Evolutionary conservation across 2,329 filamentous ascomycete species (phyloP).

Genomic region (Hypoxylon sp.): DNA sequence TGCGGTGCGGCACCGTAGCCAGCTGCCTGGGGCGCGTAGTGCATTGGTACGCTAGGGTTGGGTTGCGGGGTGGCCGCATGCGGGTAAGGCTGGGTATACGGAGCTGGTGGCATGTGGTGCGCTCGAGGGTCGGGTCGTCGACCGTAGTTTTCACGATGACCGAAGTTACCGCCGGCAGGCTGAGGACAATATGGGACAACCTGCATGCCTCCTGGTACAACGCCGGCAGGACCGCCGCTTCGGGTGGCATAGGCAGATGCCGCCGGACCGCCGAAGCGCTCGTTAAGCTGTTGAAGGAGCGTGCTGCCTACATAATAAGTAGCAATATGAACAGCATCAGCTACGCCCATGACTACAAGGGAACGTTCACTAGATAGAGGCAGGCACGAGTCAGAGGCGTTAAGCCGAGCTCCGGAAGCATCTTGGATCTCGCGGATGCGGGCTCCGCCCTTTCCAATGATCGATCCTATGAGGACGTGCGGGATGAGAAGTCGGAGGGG

Average conservation of each 20-base stretch:
- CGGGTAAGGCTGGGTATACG: conserved; percentile 82
- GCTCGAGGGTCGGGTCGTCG: conserved; percentile 79
- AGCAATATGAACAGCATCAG: conserved; percentile 97
- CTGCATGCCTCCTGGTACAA: conserved; percentile 97
- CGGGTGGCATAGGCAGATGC: conserved; percentile 98
- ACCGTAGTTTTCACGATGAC: conserved; percentile 86
- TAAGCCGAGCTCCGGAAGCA: conserved; percentile 93
- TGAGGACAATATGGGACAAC: conserved; percentile 98
- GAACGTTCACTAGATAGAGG: conserved; percentile 96
- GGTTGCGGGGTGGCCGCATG: conserved; percentile 71
- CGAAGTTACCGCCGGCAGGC: conserved; percentile 91
- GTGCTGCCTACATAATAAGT: conserved; percentile 99
- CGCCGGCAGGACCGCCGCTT: conserved; percentile 91
- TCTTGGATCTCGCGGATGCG: conserved; percentile 99
- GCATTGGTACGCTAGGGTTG: conserved; percentile 75
- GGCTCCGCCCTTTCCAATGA: conserved; percentile 96
- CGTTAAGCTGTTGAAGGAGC: conserved; percentile 96
- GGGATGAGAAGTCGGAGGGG: conserved; percentile 94
- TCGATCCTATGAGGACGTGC: conserved; percentile 96
- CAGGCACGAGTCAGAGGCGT: conserved; percentile 94
- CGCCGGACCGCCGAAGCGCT: conserved; percentile 94
- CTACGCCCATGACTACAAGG: conserved; percentile 97
- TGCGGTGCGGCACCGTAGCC: conserved; percentile 85
- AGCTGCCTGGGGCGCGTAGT: conserved; percentile 82
- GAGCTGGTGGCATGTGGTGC: conserved; percentile 81